Evolutionary conservation across 176 grass and related monocot genomes (phyloP).

Genomic region (Oryza meyeriana): DNA sequence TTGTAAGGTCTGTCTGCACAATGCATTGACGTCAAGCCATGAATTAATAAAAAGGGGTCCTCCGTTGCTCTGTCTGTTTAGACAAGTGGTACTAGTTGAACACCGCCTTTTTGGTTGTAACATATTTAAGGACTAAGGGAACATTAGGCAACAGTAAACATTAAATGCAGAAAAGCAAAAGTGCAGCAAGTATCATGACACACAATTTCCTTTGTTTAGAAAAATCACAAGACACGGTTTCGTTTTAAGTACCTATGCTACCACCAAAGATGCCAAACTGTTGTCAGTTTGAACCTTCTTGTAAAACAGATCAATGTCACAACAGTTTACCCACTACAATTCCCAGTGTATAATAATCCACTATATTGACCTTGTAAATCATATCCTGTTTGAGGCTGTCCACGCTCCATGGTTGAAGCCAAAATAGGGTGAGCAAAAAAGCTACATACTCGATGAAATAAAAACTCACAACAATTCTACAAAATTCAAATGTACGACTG

Average conservation of each 20-base stretch:
- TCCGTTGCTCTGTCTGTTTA: not conserved
- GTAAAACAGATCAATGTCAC: not conserved
- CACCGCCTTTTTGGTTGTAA: not conserved
- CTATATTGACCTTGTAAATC: not conserved
- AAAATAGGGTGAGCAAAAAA: not conserved
- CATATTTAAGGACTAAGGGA: slow-evolving; percentile 16
- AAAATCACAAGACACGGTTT: not conserved
- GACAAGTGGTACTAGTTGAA: slow-evolving; percentile 8
- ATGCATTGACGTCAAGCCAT: slow-evolving; percentile 11
- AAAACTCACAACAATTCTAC: not conserved
- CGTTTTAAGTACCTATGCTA: not conserved
- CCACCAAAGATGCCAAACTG: not conserved
- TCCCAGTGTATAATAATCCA: not conserved
- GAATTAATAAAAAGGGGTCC: not conserved
- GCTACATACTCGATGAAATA: not conserved
- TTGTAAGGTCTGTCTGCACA: slow-evolving; percentile 10
- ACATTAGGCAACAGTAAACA: not conserved
- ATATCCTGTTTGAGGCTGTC: not conserved
- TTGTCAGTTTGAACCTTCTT: not conserved
- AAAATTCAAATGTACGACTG: not conserved
- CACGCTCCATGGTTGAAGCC: not conserved
- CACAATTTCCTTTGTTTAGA: not conserved
- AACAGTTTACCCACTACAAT: not conserved
- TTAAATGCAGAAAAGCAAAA: not conserved
- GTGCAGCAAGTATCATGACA: not conserved